Conservation (phyloP, 1,284 basidiomycete genomes). For the Tranzscheliella williamsii region DNA sequence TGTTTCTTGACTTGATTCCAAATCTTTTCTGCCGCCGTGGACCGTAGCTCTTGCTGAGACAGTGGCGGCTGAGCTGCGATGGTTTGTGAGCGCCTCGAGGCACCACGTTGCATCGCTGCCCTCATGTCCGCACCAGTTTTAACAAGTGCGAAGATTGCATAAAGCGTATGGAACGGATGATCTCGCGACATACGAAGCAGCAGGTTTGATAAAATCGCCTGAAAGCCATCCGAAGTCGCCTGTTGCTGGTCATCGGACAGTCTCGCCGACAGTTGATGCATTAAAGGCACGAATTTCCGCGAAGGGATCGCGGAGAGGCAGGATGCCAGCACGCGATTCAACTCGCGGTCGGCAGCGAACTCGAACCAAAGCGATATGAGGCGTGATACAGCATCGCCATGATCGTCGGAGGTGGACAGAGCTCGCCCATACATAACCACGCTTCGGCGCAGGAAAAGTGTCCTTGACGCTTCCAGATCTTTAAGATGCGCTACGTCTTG, state of each 20-base stretch:
- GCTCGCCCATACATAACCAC: slow-evolving; percentile 81
- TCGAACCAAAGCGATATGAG: slow-evolving; percentile 90
- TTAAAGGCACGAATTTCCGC: slow-evolving; percentile 83
- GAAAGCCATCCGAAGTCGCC: slow-evolving; percentile 62
- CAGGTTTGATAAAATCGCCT: slow-evolving; percentile 70
- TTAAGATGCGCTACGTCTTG: slow-evolving; percentile 35
- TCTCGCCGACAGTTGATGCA: slow-evolving; percentile 88
- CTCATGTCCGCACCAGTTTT: slow-evolving; percentile 37
- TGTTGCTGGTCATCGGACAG: slow-evolving; percentile 61
- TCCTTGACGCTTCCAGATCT: slow-evolving; percentile 22
- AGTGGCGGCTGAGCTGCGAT: slow-evolving; percentile 1
- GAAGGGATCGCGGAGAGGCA: slow-evolving; percentile 75
- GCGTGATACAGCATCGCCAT: slow-evolving; percentile 76
- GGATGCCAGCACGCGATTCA: slow-evolving; percentile 66
- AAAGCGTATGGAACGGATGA: slow-evolving; percentile 91
- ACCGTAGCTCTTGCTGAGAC: slow-evolving; percentile 62
- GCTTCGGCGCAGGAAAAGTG: slow-evolving; percentile 73
- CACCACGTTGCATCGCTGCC: slow-evolving; percentile 6
- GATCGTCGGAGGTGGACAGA: slow-evolving; percentile 71
- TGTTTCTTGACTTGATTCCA: slow-evolving; percentile 69
- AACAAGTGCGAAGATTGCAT: slow-evolving; percentile 76
- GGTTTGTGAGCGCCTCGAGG: slow-evolving; percentile 4
- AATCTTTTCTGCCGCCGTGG: slow-evolving; percentile 72
- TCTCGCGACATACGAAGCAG: slow-evolving; percentile 79
- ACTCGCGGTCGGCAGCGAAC: slow-evolving; percentile 70